Base-by-base conservation (phyloP, 768 basidiomycete genomes). In the Trametes punicea region DNA sequence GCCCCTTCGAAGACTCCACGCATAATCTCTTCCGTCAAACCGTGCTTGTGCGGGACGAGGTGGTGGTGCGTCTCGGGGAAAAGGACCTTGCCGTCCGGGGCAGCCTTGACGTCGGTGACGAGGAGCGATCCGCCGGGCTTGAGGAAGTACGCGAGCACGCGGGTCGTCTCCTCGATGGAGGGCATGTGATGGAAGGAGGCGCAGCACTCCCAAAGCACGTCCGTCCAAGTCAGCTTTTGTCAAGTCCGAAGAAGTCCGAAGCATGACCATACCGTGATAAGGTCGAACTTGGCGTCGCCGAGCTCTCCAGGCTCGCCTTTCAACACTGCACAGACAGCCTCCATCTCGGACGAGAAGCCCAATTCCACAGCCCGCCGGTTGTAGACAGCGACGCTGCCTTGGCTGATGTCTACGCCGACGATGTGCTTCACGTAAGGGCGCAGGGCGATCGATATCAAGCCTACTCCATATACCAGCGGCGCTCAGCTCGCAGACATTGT, bases 321-420 rank as follows among this genome's bases (percentile, higher is more conserved):
- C 30, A 83, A 73, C 38, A 79, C 78, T 0, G 67, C 68, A 56
- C 82, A 78, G 27, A 88, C 67, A 1, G 85, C 85, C 9, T 74
- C 74, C 84, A 90, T 87, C 64, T 88, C 83, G 1, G 74, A 69
- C 1, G 77, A 63, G 33, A 89, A 79, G 4, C 87, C 87, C 55
- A 89, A 84, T 51, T 85, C 80, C 18, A 56, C 56, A 11, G 82
- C 81, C 20, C 75, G 73, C 48, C 70, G 63, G 68, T 88, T 89
- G 73, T 81, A 92, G 15, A 74, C 69, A 51, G 88, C 82, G 8
- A 91, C 85, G 75, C 84, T 80, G 1, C 70, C 78, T 59, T 84
- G 82, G 70, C 84, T 89, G 65, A 90, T 86, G 65, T 92, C 90
- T 15, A 88, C 82, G 9, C 88, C 90, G 15, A 90, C 70, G 58